These are phyloP conservation scores for Kuraishia ogatae DNA, from an alignment of 805 yeast species.

Conservation along the genomic window DNA sequence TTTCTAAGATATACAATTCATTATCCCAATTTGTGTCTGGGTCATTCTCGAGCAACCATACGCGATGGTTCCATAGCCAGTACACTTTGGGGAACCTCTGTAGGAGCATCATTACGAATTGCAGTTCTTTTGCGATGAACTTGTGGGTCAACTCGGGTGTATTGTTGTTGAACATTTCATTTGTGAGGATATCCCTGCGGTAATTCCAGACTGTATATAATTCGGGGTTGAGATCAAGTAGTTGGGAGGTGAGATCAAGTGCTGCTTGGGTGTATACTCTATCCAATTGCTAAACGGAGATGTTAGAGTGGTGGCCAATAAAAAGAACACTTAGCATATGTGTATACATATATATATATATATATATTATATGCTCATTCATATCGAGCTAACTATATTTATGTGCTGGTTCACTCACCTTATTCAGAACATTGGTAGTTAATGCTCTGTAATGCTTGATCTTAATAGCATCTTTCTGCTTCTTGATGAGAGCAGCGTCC, in stretches of 20 bases:
- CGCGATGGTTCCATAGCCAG: constrained; percentile 94
- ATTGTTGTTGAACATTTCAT: constrained; percentile 17
- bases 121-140: constrained; percentile 43
- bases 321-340: too few species aligned
- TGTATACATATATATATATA: too few species aligned
- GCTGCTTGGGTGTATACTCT: constrained; percentile 25
- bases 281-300: constrained; percentile 12
- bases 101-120: constrained; percentile 49
- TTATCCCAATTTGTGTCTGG: constrained; percentile 51
- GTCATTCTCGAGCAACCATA: constrained; percentile 63
- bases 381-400: too few species aligned
- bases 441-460: constrained; percentile 46
- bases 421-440: constrained; percentile 31
- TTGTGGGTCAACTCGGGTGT: constrained; percentile 13
- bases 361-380: too few species aligned
- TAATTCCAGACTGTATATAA: constrained; percentile 86
- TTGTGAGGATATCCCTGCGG: constrained; percentile 59
- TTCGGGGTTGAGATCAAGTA: constrained; percentile 73
- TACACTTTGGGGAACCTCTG: constrained; percentile 77
- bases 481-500: constrained; percentile 45
- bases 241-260: constrained; percentile 43
- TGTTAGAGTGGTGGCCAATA: not conserved
- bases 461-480: constrained; percentile 49
- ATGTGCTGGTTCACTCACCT: constrained; percentile 9
- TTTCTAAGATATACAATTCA: constrained; percentile 64